Percentiles rank a stretch among this genome's conserved stretches.
Evolutionary conservation across 306 rosid species (phyloP).

Genomic region (Glycine latifolia): DNA sequence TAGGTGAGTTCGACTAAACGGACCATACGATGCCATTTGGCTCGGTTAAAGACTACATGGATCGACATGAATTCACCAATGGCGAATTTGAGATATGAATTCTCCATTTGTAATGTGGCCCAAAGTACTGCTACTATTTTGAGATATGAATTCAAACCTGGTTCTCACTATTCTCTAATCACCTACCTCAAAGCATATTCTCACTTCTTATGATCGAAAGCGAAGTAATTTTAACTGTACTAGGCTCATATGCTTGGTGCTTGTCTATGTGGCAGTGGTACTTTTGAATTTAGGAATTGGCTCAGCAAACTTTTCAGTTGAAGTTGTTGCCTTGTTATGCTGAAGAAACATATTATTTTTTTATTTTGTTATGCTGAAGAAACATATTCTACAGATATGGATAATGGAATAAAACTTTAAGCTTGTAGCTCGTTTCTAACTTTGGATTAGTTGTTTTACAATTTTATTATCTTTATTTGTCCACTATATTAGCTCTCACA

Average conservation of each 20-base stretch:
- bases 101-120: not conserved
- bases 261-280: not conserved
- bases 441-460: conserved; percentile 10
- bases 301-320: conserved; percentile 1
- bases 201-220: not conserved
- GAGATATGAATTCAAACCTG: conserved; percentile 20
- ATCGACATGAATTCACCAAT: no score
- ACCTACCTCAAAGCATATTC: conserved; percentile 1
- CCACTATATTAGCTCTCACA: conserved; percentile 17
- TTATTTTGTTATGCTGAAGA: conserved; percentile 25
- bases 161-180: not conserved
- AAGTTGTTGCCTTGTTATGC: conserved; percentile 17
- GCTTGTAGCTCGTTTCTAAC: not conserved
- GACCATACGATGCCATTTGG: no score
- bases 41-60: no score
- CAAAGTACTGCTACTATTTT: not conserved
- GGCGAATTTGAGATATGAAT: no score
- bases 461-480: conserved; percentile 25
- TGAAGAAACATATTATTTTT: conserved; percentile 22
- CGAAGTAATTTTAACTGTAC: not conserved
- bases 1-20: no score
- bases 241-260: conserved; percentile 7
- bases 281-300: conserved; percentile 9
- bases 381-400: conserved; percentile 1
- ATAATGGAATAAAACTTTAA: not conserved